These are phyloP conservation scores for Penicillium verhagenii DNA, from an alignment of 495 filamentous ascomycete genomes.

Conservation along the genomic window DNA sequence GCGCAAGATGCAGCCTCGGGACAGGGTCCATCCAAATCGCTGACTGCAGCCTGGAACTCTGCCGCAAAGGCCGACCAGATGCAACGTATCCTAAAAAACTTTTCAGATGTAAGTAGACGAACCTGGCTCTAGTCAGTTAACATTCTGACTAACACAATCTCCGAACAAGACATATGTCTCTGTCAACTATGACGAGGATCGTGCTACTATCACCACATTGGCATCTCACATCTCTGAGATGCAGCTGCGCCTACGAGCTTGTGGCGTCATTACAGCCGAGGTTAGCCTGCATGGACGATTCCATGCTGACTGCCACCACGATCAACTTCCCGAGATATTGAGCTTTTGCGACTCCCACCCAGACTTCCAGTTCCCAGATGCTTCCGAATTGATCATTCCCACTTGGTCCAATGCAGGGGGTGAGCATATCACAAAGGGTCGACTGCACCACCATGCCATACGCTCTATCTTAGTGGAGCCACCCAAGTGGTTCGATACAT, in stretches of 20 bases:
- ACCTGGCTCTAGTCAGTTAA: not conserved
- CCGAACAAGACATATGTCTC: constrained; percentile 45
- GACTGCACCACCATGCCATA: constrained; percentile 16
- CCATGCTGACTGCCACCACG: not conserved
- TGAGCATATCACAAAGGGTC: not conserved
- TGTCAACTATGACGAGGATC: constrained; percentile 40
- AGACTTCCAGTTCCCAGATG: constrained; percentile 35
- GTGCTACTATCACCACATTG: constrained; percentile 33
- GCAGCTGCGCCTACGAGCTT: constrained; percentile 29
- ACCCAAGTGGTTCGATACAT: constrained; percentile 42
- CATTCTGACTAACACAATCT: constrained; percentile 4
- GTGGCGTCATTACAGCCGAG: constrained; percentile 34
- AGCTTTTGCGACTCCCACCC: not conserved
- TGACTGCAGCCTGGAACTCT: constrained; percentile 30
- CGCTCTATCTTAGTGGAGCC: constrained; percentile 41
- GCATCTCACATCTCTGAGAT: constrained; percentile 20
- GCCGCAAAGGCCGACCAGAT: constrained; percentile 16
- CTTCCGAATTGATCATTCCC: constrained; percentile 9
- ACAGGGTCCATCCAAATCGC: constrained; percentile 13
- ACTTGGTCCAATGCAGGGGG: not conserved
- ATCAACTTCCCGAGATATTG: not conserved
- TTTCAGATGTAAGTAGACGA: not conserved
- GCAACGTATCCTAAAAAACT: constrained; percentile 19
- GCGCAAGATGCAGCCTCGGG: constrained; percentile 29
- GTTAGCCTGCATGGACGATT: not conserved